A percentile compares a stretch with the other conserved stretches of the same genome.
Conservation (phyloP, 805 yeast species). For the Schwanniomyces sp. region DNA sequence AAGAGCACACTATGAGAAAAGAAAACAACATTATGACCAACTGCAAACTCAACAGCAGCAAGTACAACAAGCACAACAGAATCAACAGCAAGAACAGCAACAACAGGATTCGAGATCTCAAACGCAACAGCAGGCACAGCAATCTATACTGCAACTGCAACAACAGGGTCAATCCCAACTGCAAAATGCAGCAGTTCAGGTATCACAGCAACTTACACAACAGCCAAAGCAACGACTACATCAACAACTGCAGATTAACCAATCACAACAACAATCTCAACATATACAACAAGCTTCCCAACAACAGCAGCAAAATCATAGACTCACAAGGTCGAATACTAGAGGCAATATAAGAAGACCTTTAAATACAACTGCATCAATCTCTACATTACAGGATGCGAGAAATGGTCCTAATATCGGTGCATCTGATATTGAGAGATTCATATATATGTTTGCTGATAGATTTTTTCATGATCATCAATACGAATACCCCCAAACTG, state of each 20-base stretch:
- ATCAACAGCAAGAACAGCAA: slow-evolving; percentile 9
- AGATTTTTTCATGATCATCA: slow-evolving; percentile 40
- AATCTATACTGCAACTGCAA: slow-evolving; percentile 12
- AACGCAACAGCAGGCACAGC: slow-evolving; percentile 11
- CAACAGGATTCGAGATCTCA: slow-evolving; percentile 9
- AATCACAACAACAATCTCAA: slow-evolving; percentile 1
- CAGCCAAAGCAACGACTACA: slow-evolving; percentile 7
- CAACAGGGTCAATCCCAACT: slow-evolving; percentile 12
- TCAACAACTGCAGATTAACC: slow-evolving; percentile 8
- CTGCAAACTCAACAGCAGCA: slow-evolving; percentile 8
- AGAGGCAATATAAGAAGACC: slow-evolving; percentile 3
- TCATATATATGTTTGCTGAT: slow-evolving; percentile 42
- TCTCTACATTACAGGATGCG: slow-evolving; percentile 1
- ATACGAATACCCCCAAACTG: slow-evolving; percentile 43
- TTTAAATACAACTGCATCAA: neutral
- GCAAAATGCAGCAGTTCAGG: slow-evolving; percentile 9
- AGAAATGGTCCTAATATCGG: slow-evolving; percentile 12
- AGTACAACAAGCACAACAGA: slow-evolving; percentile 12
- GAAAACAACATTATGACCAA: slow-evolving; percentile 17
- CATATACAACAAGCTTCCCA: neutral
- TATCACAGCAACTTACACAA: slow-evolving; percentile 6
- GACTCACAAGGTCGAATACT: slow-evolving; percentile 6
- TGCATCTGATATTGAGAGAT: slow-evolving; percentile 38
- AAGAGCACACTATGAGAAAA: slow-evolving; percentile 23
- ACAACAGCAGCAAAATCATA: slow-evolving; percentile 1